Conservation (phyloP, 2,329 filamentous ascomycete species). For the Rhynchosporium secalis region DNA sequence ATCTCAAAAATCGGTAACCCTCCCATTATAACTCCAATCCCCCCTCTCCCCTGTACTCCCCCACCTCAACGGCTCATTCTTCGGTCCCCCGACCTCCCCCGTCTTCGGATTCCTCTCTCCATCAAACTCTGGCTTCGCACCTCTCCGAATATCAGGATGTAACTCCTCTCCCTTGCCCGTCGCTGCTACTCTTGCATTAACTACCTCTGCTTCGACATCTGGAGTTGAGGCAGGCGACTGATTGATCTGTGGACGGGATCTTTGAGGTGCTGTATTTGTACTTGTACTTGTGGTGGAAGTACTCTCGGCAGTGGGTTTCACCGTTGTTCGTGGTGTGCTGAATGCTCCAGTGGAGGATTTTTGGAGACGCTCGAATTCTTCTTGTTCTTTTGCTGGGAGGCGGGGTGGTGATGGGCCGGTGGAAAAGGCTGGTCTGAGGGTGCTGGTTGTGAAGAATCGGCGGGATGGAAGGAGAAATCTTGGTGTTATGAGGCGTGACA, state of each 20-base stretch:
- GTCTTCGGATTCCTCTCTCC: conserved; percentile 91
- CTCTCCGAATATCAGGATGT: conserved; percentile 70
- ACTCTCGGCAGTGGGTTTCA: conserved; percentile 29
- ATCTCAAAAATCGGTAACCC: conserved; percentile 81
- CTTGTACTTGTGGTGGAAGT: conserved; percentile 13
- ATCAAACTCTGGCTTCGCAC: conserved; percentile 86
- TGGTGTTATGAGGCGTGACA: conserved; percentile 36
- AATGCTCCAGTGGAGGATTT: conserved; percentile 73
- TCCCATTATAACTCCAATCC: conserved; percentile 91
- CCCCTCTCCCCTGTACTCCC: conserved; percentile 61
- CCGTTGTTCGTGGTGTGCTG: conserved; percentile 56
- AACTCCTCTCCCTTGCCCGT: conserved; percentile 63
- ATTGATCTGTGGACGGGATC: conserved; percentile 46
- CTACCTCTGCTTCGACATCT: conserved; percentile 32
- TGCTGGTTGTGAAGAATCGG: conserved; percentile 35
- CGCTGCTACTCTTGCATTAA: conserved; percentile 49
- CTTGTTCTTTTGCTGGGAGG: conserved; percentile 84
- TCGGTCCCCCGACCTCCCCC: conserved; percentile 92
- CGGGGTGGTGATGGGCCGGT: conserved; percentile 73
- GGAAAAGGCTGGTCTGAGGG: conserved; percentile 44
- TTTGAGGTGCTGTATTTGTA: conserved; percentile 9
- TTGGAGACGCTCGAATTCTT: conserved; percentile 86
- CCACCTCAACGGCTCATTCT: conserved; percentile 95
- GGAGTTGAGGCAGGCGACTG: conserved; percentile 45
- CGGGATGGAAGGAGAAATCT: conserved; percentile 34